phyloP scores from a whole-genome alignment of 768 basidiomycete genomes.

The Tulasnella sp. region DNA sequence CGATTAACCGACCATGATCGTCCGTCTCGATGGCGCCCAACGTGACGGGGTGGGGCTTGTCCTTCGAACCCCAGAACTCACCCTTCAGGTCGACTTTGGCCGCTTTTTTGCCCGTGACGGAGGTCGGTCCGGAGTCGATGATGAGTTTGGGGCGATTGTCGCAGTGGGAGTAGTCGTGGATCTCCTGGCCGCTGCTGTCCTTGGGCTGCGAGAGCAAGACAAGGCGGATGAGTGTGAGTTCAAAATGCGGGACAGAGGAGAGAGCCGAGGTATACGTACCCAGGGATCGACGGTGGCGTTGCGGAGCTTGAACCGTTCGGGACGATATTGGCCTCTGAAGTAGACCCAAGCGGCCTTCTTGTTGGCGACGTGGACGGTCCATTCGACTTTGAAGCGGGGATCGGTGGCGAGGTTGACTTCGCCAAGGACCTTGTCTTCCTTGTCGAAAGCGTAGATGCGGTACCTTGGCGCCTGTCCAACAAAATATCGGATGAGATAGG shows the following conservation, averaged over 20 bases:
- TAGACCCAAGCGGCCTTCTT: slow-evolving; percentile 21
- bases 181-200: background rate
- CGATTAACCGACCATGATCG: slow-evolving; percentile 24
- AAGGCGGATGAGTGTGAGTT: background rate
- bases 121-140: background rate
- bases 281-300: slow-evolving; percentile 23
- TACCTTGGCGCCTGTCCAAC: slow-evolving; percentile 25
- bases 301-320: slow-evolving; percentile 16
- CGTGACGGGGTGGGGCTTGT: slow-evolving; percentile 13
- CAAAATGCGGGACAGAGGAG: background rate
- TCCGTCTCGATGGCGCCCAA: slow-evolving; percentile 23
- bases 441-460: slow-evolving; percentile 26
- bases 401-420: slow-evolving; percentile 24
- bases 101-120: slow-evolving; percentile 1
- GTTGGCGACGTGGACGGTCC: slow-evolving; percentile 29
- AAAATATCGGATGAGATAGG: no score
- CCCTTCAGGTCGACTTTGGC: slow-evolving; percentile 14
- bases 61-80: slow-evolving; percentile 20
- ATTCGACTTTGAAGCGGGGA: slow-evolving; percentile 19
- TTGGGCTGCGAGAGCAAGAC: background rate
- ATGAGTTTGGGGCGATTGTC: background rate
- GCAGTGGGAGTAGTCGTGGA: background rate
- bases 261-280: slow-evolving; percentile 15
- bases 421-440: slow-evolving; percentile 21
- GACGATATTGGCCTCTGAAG: slow-evolving; percentile 16